Base-by-base conservation (phyloP, 192 early-diverging fungal genomes). In the Umbelopsis vinacea region DNA sequence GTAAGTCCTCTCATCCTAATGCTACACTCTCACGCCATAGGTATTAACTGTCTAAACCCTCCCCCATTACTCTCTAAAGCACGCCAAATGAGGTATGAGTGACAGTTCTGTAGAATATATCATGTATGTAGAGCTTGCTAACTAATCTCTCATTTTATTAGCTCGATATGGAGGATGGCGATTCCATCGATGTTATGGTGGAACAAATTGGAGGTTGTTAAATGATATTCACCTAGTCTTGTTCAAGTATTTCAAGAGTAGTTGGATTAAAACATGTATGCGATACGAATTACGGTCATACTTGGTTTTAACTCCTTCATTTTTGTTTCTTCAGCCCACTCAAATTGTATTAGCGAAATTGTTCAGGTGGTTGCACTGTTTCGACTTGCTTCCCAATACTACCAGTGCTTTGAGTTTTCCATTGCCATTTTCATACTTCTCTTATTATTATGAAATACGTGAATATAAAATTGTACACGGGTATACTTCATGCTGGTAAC, bases 131-230 rank as follows among this genome's bases (percentile, higher is more conserved):
- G 43, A 12, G 23, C 15, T 24, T 24, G 29, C 43, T 66, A 50
- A 38, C 38, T 45, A 63, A 55, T 52, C 66, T 66, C 24, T 67
- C 38, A 68, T 38, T 14, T 11, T 50, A 53, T 21, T 81, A 95
- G 93, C 87, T 96, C 23, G 93, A 93, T 19, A 93, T 98, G 91
- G 96, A 98, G 72, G 96, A 98, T 75, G 94, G 91, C 48, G 97
- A 98, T 77, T 83, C 91, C 3, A 98, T 98, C 78, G 93, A 96
- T 75, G 95, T 94, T n/a, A 92, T 93, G 87, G 92, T 96, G 19
- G 89, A 96, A 82, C 97, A 98, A 75, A 81, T 97, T 47, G 97
- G 97, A 55, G 93, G 94, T 43, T 75, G 66, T 45, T 40, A 52
- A 66, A 48, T 23, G 22, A 26, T 74, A 37, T 37, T 9, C 26